These are phyloP conservation scores for Aspergillus pseudoglaucus DNA, from an alignment of 2,329 filamentous ascomycete genomes.

Conservation along the genomic window DNA sequence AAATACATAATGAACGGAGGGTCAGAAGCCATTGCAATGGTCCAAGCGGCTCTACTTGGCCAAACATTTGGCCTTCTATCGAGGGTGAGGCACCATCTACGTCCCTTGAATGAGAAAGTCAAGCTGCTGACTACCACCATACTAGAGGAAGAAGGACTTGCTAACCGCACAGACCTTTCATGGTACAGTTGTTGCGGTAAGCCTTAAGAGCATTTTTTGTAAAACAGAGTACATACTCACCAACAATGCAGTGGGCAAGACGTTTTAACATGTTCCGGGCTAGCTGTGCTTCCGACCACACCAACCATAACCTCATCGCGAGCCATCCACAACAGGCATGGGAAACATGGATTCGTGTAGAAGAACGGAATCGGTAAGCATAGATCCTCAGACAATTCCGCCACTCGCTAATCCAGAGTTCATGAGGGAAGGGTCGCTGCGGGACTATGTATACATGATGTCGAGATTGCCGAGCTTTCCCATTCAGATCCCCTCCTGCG, in stretches of 20 bases:
- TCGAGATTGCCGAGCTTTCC: too few relatives aligned
- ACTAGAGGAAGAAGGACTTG: slow-evolving; percentile 16
- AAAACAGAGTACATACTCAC: too few relatives aligned
- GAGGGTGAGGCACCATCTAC: background rate
- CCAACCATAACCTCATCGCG: slow-evolving; percentile 5
- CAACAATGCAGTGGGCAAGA: slow-evolving; percentile 2
- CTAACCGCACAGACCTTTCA: slow-evolving; percentile 21
- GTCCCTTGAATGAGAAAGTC: too few relatives aligned
- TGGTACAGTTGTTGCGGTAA: slow-evolving; percentile 16
- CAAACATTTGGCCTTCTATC: slow-evolving; percentile 25
- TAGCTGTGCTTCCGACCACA: slow-evolving; percentile 2
- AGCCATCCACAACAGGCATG: slow-evolving; percentile 14
- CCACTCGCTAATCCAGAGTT: background rate
- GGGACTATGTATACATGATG: too few relatives aligned
- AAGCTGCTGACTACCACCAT: too few relatives aligned
- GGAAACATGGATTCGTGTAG: slow-evolving; percentile 17
- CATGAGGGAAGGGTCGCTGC: background rate
- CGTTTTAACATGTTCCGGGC: slow-evolving; percentile 5
- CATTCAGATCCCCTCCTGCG: too few relatives aligned
- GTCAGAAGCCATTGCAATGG: slow-evolving; percentile 16
- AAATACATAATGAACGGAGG: slow-evolving; percentile 14
- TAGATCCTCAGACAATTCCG: slow-evolving; percentile 2
- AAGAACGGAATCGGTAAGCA: slow-evolving; percentile 11
- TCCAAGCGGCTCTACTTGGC: slow-evolving; percentile 23
- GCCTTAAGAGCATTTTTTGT: too few relatives aligned